Conservation (phyloP, 2,329 filamentous ascomycete genomes). For the Cladosporium sp. region DNA sequence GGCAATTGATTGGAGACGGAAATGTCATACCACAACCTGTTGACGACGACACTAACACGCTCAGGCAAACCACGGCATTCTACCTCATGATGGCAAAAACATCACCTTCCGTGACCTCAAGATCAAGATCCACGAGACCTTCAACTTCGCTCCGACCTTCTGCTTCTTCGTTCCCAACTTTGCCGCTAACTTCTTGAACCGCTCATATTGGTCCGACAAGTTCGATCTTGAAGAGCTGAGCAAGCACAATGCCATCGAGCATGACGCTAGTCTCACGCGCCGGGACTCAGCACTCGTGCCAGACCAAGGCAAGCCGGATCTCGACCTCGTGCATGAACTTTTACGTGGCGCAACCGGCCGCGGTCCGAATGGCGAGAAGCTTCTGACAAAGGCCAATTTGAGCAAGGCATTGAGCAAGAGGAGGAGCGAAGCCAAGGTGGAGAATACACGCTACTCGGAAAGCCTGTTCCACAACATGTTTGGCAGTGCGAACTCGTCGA, state of each 20-base stretch:
- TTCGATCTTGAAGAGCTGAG: constrained; percentile 26
- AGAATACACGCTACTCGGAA: constrained; percentile 32
- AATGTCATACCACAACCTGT: not conserved
- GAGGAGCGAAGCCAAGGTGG: constrained; percentile 32
- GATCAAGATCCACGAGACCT: constrained; percentile 24
- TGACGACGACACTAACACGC: not conserved
- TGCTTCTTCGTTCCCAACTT: constrained; percentile 28
- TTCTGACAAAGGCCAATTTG: constrained; percentile 36
- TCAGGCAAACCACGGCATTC: constrained; percentile 25
- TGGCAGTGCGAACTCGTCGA: constrained; percentile 40
- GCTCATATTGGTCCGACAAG: constrained; percentile 23
- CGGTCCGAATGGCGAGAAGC: constrained; percentile 28
- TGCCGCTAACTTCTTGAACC: constrained; percentile 25
- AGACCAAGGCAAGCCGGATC: constrained; percentile 37
- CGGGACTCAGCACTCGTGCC: constrained; percentile 34
- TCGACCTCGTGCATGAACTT: constrained; percentile 33
- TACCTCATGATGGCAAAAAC: constrained; percentile 28
- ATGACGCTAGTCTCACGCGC: constrained; percentile 28
- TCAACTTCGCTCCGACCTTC: constrained; percentile 28
- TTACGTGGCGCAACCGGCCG: constrained; percentile 35
- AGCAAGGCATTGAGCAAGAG: constrained; percentile 31
- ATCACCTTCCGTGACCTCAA: constrained; percentile 26
- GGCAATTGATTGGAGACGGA: too few species aligned
- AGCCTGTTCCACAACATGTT: constrained; percentile 35
- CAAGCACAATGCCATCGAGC: constrained; percentile 27